Evolutionary conservation across 148 eudicot genomes (phyloP).

Genomic region (Tetragonia tetragonoides): DNA sequence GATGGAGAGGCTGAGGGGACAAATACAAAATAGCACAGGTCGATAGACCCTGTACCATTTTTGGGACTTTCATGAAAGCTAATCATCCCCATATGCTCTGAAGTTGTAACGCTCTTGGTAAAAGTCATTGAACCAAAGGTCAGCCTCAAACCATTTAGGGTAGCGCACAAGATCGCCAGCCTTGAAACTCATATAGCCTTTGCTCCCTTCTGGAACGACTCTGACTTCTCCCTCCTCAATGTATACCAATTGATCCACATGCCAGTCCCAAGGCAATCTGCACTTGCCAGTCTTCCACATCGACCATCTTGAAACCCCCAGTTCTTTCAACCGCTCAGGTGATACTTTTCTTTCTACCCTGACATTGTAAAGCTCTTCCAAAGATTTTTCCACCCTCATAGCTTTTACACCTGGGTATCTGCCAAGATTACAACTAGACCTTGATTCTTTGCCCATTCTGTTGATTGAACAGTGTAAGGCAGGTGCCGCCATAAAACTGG

Average conservation of each 20-base stretch:
- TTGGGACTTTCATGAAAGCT: constrained; percentile 3
- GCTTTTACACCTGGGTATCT: constrained; percentile 38
- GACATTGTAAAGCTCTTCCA: constrained; percentile 80
- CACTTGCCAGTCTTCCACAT: constrained; percentile 92
- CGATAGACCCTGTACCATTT: no score
- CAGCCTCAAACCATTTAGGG: constrained; percentile 99
- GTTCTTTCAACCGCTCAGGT: constrained; percentile 57
- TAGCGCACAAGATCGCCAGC: constrained; percentile 96
- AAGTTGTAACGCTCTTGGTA: constrained; percentile 92
- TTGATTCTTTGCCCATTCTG: constrained; percentile 20
- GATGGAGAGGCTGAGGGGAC: no score
- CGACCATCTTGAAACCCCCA: constrained; percentile 78
- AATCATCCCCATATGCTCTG: constrained; percentile 91
- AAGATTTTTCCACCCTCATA: constrained; percentile 55
- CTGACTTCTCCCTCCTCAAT: constrained; percentile 97
- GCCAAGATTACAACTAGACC: neutral
- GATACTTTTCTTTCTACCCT: constrained; percentile 74
- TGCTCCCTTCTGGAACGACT: constrained; percentile 92
- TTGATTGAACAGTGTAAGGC: constrained; percentile 34
- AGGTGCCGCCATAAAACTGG: constrained; percentile 41
- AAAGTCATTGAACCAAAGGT: constrained; percentile 77
- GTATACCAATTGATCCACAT: constrained; percentile 88
- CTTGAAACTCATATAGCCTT: constrained; percentile 63
- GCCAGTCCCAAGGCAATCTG: constrained; percentile 97
- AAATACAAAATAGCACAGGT: no score